A percentile compares a stretch with the other conserved stretches of the same genome.
Conservation (phyloP, 1,284 basidiomycete species). For the Malassezia nana region DNA sequence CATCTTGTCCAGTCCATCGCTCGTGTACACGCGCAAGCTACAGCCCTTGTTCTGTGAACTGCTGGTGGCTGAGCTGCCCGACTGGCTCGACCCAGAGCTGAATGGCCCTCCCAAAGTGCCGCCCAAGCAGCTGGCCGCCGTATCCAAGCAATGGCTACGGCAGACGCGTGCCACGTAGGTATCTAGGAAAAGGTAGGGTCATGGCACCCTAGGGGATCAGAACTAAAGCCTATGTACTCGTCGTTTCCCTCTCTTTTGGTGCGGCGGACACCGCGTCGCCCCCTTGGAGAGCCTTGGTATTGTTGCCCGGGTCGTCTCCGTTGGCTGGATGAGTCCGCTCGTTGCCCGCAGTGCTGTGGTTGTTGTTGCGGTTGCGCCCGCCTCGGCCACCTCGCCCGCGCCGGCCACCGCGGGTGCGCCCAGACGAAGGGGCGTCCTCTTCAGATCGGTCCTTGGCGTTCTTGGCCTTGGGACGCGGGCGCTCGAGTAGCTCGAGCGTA, state of each 20-base stretch:
- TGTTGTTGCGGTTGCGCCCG: background rate
- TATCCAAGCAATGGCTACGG: slow-evolving; percentile 6
- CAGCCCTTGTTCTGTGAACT: slow-evolving; percentile 36
- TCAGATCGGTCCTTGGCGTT: slow-evolving; percentile 3
- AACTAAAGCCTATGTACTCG: background rate
- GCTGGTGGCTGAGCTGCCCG: slow-evolving; percentile 30
- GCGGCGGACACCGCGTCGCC: slow-evolving; percentile 1
- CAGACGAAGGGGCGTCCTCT: background rate
- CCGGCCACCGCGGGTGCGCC: slow-evolving; percentile 1
- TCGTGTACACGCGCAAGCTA: slow-evolving; percentile 29
- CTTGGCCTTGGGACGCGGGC: background rate
- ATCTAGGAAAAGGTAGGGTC: background rate
- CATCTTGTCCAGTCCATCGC: slow-evolving; percentile 20
- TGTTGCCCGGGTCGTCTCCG: background rate
- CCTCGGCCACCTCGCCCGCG: slow-evolving; percentile 6
- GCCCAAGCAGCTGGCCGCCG: slow-evolving; percentile 2
- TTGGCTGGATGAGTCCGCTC: background rate
- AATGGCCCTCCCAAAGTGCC: slow-evolving; percentile 5
- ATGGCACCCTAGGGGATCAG: background rate
- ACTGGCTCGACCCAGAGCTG: slow-evolving; percentile 32
- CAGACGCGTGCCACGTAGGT: background rate
- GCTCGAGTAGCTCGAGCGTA: slow-evolving; percentile 15
- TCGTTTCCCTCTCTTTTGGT: background rate
- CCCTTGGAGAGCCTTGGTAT: background rate
- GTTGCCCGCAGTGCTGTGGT: background rate